Conservation (phyloP, 352 stramenopile species). For the Phytophthora crassamura region DNA sequence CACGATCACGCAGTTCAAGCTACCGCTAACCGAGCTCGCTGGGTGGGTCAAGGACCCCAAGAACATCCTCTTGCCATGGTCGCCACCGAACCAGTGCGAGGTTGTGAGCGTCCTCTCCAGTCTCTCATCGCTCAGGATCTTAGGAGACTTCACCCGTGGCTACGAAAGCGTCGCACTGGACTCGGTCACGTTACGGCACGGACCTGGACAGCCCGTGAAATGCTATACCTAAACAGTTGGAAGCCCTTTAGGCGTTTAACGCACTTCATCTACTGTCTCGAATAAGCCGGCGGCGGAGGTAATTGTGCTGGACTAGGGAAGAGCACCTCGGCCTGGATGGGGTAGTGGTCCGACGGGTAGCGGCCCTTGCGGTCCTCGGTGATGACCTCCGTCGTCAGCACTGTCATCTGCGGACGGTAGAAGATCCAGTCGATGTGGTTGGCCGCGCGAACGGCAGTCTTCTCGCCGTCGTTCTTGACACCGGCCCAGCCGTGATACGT, state of each 20-base stretch:
- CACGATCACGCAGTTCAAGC: constrained; percentile 76
- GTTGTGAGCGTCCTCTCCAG: constrained; percentile 90
- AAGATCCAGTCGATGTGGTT: constrained; percentile 93
- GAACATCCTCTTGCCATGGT: constrained; percentile 87
- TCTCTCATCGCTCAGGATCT: constrained; percentile 84
- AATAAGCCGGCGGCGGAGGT: constrained; percentile 42
- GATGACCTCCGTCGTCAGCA: constrained; percentile 83
- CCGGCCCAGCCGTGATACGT: constrained; percentile 90
- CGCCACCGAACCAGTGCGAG: constrained; percentile 76
- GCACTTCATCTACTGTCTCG: constrained; percentile 33
- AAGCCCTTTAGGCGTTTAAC: constrained; percentile 18
- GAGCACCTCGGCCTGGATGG: constrained; percentile 82
- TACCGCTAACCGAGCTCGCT: constrained; percentile 82
- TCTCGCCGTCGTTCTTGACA: constrained; percentile 84
- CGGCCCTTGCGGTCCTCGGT: constrained; percentile 81
- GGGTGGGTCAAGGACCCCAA: constrained; percentile 93
- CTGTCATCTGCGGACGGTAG: constrained; percentile 78
- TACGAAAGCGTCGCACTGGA: constrained; percentile 93
- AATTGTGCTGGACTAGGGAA: constrained; percentile 71
- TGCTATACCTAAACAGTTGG: constrained; percentile 40
- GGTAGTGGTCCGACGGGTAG: constrained; percentile 90
- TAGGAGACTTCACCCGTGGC: constrained; percentile 91
- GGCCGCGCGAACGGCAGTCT: constrained; percentile 61
- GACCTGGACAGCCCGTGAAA: constrained; percentile 44
- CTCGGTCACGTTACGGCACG: constrained; percentile 74